Percentiles rank a stretch among this genome's conserved stretches.
phyloP scores from a whole-genome alignment of 148 eudicot genomes.

The Camellia granthamiana region DNA sequence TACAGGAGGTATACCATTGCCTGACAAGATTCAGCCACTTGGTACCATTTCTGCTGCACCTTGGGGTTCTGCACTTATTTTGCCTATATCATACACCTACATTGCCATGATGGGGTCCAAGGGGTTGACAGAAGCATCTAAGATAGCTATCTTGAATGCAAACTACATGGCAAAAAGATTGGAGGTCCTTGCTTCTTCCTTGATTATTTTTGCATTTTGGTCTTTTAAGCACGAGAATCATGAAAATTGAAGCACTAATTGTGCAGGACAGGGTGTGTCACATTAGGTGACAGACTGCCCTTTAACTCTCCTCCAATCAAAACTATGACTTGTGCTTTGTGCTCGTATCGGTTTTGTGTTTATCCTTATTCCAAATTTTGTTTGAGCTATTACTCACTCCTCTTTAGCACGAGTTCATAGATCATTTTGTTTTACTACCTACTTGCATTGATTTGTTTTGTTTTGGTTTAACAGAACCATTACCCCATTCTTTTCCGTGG shows the following conservation, averaged over 20 bases:
- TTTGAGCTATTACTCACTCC: background rate
- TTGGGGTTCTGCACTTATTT: slow-evolving; percentile 95
- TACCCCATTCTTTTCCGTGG: slow-evolving; percentile 97
- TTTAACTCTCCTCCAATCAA: background rate
- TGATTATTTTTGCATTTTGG: slow-evolving; percentile 1
- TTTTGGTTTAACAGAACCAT: slow-evolving; percentile 48
- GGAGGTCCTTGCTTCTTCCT: slow-evolving; percentile 56
- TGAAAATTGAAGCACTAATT: background rate
- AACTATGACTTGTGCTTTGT: background rate
- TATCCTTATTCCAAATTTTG: background rate
- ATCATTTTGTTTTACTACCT: background rate
- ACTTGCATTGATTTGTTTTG: background rate
- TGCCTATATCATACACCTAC: slow-evolving; percentile 95
- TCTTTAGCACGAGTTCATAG: background rate
- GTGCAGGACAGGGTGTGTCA: background rate
- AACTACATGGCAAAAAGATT: slow-evolving; percentile 98
- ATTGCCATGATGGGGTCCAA: slow-evolving; percentile 99
- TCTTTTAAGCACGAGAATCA: background rate
- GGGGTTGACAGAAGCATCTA: slow-evolving; percentile 94
- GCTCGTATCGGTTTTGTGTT: background rate
- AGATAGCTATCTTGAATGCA: slow-evolving; percentile 90
- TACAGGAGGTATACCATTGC: slow-evolving; percentile 90
- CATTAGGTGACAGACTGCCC: slow-evolving; percentile 5
- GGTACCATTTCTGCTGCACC: slow-evolving; percentile 98
- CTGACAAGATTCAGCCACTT: slow-evolving; percentile 65